A percentile compares a stretch with the other conserved stretches of the same genome.
Conservation (phyloP, 2,329 filamentous ascomycete species). For the Fusarium neocosmosporiellum region DNA sequence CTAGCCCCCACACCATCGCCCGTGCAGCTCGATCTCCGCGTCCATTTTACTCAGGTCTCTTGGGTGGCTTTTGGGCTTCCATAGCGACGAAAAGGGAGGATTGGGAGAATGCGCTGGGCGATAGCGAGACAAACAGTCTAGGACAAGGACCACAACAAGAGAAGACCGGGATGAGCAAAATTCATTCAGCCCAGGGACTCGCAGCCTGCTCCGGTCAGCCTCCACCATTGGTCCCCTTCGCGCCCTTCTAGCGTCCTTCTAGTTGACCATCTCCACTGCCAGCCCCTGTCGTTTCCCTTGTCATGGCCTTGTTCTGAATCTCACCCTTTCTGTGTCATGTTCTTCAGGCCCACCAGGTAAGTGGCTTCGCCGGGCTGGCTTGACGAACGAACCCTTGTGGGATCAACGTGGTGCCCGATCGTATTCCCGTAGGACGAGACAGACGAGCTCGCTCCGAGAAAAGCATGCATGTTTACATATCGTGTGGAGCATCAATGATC, state of each 20-base stretch:
- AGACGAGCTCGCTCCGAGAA: not conserved
- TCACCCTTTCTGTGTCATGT: constrained; percentile 5
- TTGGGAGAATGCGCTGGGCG: not conserved
- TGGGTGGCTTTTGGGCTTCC: not conserved
- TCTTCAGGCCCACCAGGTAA: not conserved
- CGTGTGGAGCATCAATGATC: constrained; percentile 2
- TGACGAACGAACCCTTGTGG: not conserved
- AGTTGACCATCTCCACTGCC: constrained; percentile 26
- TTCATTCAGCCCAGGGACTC: not conserved
- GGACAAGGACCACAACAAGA: not conserved
- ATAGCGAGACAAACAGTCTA: not conserved
- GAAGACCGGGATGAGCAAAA: not conserved
- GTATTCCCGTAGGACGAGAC: constrained; percentile 9
- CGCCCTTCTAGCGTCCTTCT: constrained; percentile 45
- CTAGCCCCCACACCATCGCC: constrained; percentile 2
- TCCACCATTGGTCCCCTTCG: constrained; percentile 28
- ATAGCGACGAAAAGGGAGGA: constrained; percentile 1
- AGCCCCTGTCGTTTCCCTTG: constrained; percentile 6
- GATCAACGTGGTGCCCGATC: constrained; percentile 17
- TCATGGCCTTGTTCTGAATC: constrained; percentile 10
- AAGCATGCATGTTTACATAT: constrained; percentile 9
- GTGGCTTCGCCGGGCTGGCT: constrained; percentile 17
- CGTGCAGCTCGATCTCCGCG: not conserved
- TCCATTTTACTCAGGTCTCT: not conserved
- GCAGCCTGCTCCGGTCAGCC: constrained; percentile 6